Conservation (phyloP, 2,329 filamentous ascomycete genomes). For the Fusarium sp. region DNA sequence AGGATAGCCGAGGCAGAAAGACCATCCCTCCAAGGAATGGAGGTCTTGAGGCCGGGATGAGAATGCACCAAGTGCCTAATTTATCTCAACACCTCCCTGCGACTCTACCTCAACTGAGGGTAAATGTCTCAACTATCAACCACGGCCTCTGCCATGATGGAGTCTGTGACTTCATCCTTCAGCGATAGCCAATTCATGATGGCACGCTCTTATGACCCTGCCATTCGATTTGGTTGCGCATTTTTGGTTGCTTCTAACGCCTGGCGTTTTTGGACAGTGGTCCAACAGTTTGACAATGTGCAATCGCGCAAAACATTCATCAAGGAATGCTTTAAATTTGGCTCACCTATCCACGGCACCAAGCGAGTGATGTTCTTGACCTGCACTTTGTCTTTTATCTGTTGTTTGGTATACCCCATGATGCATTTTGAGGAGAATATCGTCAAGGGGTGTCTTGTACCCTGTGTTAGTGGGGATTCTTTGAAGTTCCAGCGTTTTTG, state of each 20-base stretch:
- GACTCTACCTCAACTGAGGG: background rate
- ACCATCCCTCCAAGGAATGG: background rate
- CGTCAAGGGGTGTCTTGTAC: constrained; percentile 10
- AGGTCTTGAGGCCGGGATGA: background rate
- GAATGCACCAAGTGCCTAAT: background rate
- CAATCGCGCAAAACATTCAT: constrained; percentile 12
- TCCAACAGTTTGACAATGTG: constrained; percentile 1
- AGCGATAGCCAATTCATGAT: constrained; percentile 45
- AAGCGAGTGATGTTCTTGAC: constrained; percentile 19
- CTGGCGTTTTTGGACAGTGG: constrained; percentile 23
- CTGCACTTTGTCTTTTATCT: constrained; percentile 16
- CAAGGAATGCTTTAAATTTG: background rate
- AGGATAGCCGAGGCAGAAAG: background rate
- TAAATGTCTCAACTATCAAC: background rate
- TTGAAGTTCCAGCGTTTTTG: constrained; percentile 30
- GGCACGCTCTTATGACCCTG: constrained; percentile 47
- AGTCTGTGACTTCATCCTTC: constrained; percentile 27
- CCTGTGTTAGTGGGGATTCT: constrained; percentile 9
- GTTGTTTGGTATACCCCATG: constrained; percentile 40
- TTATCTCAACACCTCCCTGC: background rate
- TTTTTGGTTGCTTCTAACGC: constrained; percentile 23
- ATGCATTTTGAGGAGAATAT: constrained; percentile 36
- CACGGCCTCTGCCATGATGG: background rate
- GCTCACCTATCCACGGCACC: constrained; percentile 3
- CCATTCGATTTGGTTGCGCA: constrained; percentile 21